phyloP scores from a whole-genome alignment of 2,329 filamentous ascomycete species.

The Fusarium begoniae region DNA sequence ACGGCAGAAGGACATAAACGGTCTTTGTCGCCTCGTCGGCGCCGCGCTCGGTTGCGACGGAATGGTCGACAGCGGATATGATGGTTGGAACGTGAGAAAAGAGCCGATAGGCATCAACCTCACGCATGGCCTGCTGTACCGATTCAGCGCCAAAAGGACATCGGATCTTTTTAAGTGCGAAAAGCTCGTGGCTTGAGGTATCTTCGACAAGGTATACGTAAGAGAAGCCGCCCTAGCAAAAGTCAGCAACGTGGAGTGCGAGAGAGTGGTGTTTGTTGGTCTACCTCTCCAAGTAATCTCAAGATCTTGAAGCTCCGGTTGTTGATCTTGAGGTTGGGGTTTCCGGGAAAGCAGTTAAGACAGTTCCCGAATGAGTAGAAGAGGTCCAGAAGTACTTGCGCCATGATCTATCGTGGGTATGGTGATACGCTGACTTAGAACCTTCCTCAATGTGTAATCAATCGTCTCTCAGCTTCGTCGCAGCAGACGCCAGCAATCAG shows the following conservation, averaged over 20 bases:
- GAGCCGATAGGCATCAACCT: constrained; percentile 95
- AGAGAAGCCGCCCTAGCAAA: constrained; percentile 85
- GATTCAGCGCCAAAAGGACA: constrained; percentile 98
- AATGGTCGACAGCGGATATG: constrained; percentile 85
- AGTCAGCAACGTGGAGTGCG: constrained; percentile 1
- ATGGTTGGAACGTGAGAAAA: constrained; percentile 87
- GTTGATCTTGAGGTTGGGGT: constrained; percentile 95
- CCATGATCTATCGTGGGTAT: constrained; percentile 61
- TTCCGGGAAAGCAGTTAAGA: constrained; percentile 94
- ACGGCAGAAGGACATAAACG: constrained; percentile 94
- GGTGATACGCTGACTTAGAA: background rate
- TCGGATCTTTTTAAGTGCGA: constrained; percentile 98
- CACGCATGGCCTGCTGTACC: constrained; percentile 91
- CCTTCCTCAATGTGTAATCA: background rate
- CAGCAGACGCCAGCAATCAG: background rate
- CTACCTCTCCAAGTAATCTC: constrained; percentile 88
- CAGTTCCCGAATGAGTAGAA: constrained; percentile 94
- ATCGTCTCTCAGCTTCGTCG: background rate
- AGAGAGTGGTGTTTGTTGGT: constrained; percentile 25
- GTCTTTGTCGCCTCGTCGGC: constrained; percentile 78
- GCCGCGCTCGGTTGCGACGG: constrained; percentile 77
- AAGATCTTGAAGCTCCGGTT: constrained; percentile 94
- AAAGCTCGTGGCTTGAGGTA: constrained; percentile 81
- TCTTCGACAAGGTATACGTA: constrained; percentile 99
- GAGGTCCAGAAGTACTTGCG: constrained; percentile 86